Percentiles rank a stretch among this genome's conserved stretches.
Evolutionary conservation across 1,139 yeast species (phyloP).

Genomic region (Pneumocystis murina): DNA sequence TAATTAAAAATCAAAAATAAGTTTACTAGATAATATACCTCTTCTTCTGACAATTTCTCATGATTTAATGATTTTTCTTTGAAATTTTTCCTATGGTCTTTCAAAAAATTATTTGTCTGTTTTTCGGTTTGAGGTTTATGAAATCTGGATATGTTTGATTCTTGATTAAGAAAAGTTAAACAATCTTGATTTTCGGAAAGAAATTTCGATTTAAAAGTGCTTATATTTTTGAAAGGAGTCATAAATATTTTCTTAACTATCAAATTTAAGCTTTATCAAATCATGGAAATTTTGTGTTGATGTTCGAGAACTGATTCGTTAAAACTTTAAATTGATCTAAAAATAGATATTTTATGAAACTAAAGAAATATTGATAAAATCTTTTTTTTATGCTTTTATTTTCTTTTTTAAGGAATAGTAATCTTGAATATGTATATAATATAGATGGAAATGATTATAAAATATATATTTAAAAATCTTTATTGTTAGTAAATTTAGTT

Average conservation of each 20-base stretch:
- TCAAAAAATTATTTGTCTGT: not conserved
- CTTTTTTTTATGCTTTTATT: not conserved
- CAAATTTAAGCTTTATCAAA: not conserved
- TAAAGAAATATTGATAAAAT: not conserved
- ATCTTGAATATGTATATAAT: not conserved
- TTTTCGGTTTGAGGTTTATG: not conserved
- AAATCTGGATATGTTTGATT: not conserved
- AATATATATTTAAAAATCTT: not conserved
- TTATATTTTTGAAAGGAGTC: not conserved
- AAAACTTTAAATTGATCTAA: not conserved
- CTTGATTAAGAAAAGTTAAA: not conserved
- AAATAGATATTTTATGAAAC: not conserved
- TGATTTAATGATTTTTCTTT: not conserved
- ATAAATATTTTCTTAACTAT: not conserved
- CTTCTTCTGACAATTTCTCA: not conserved
- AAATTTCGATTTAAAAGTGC: not conserved
- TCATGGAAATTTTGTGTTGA: not conserved
- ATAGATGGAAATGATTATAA: not conserved
- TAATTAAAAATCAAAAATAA: not conserved
- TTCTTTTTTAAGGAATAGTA: not conserved
- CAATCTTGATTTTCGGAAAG: not conserved
- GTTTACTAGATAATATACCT: not conserved
- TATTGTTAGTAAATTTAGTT: not conserved
- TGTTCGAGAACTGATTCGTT: not conserved
- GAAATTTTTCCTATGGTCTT: not conserved